Conservation (phyloP, 1,284 basidiomycete genomes). For the Tilletia walkeri region DNA sequence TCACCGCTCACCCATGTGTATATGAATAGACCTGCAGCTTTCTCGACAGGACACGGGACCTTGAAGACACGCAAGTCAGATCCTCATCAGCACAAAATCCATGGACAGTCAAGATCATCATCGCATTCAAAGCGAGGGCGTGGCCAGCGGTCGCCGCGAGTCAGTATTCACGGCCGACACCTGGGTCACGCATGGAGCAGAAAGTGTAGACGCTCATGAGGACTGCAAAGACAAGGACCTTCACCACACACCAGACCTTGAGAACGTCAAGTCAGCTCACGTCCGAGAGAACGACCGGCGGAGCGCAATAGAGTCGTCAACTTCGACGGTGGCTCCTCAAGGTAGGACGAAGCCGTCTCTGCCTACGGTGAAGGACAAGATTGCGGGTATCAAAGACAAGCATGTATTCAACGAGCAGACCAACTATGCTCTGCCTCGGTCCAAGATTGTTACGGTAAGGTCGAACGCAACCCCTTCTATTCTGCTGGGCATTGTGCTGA, state of each 20-base stretch:
- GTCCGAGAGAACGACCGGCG: not conserved
- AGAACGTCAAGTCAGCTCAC: not conserved
- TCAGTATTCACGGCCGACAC: not conserved
- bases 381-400: not conserved
- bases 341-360: not conserved
- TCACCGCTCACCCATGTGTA: no score
- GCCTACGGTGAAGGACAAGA: not conserved
- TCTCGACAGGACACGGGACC: no score
- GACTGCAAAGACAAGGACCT: not conserved
- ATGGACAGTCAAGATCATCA: no score
- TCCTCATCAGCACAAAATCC: no score
- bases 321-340: not conserved
- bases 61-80: no score
- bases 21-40: no score
- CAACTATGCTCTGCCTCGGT: not conserved
- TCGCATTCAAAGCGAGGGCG: not conserved
- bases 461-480: no score
- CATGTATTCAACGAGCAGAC: not conserved
- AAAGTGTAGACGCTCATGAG: not conserved
- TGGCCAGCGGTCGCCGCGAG: not conserved
- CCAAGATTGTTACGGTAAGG: not conserved
- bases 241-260: not conserved
- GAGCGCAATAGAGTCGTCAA: not conserved
- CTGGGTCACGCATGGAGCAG: not conserved
- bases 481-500: no score